phyloP scores from a whole-genome alignment of 2,329 filamentous ascomycete genomes.

The Lachnellula arida region DNA sequence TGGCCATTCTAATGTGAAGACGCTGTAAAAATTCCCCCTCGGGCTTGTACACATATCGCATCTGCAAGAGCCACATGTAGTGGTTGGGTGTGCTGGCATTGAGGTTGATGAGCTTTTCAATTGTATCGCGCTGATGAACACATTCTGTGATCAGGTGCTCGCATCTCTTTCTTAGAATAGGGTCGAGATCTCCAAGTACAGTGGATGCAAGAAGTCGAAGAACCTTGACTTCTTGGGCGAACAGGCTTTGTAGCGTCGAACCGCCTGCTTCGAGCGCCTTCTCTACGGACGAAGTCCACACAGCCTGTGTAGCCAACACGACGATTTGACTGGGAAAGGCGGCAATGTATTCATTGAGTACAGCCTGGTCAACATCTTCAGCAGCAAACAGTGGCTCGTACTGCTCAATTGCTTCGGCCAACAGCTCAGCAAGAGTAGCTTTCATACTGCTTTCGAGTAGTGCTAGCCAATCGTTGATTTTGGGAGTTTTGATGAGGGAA shows the following conservation, averaged over 20 bases:
- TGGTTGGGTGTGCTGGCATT: conserved; percentile 73
- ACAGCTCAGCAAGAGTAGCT: conserved; percentile 80
- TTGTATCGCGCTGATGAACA: conserved; percentile 92
- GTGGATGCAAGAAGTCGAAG: conserved; percentile 82
- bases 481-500: conserved; percentile 85
- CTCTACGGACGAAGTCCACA: conserved; percentile 88
- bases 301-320: conserved; percentile 87
- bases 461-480: conserved; percentile 98
- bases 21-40: conserved; percentile 79
- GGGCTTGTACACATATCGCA: conserved; percentile 87
- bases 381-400: conserved; percentile 76
- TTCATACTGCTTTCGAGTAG: conserved; percentile 93
- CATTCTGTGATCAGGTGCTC: conserved; percentile 99
- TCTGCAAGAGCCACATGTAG: conserved; percentile 90
- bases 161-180: conserved; percentile 90
- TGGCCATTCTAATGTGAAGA: conserved; percentile 92
- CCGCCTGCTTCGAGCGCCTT: conserved; percentile 69
- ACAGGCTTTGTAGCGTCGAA: conserved; percentile 62
- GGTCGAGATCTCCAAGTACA: conserved; percentile 82
- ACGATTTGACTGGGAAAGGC: conserved; percentile 91
- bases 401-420: conserved; percentile 78
- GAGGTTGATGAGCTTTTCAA: conserved; percentile 75
- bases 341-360: conserved; percentile 75
- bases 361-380: conserved; percentile 61
- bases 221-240: conserved; percentile 78